A percentile compares a stretch with the other conserved stretches of the same genome.
phyloP scores from a whole-genome alignment of 768 basidiomycete species.

The Tephrocybe sp. region DNA sequence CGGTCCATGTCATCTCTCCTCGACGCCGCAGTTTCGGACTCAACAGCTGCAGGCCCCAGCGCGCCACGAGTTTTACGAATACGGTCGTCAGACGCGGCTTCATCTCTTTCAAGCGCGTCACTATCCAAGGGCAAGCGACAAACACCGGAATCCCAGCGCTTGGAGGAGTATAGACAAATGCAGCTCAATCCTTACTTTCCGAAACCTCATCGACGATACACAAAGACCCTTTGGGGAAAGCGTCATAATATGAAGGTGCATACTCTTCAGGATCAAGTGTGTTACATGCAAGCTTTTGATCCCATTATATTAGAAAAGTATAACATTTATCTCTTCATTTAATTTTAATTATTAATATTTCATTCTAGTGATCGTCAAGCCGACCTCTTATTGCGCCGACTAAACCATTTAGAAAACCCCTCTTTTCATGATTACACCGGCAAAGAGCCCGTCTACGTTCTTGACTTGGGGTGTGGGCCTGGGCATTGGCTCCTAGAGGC shows the following conservation, averaged over 20 bases:
- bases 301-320: conserved; percentile 58
- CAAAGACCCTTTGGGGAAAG: conserved; percentile 39
- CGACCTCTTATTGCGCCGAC: conserved; percentile 52
- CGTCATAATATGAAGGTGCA: conserved; percentile 52
- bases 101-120: not conserved
- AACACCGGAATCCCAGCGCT: conserved; percentile 7
- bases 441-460: conserved; percentile 50
- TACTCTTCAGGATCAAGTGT: conserved; percentile 49
- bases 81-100: conserved; percentile 14
- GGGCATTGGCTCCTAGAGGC: conserved; percentile 71
- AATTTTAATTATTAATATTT: conserved; percentile 1
- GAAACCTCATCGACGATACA: conserved; percentile 1
- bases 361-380: conserved; percentile 59
- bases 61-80: conserved; percentile 10
- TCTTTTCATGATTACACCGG: conserved; percentile 57
- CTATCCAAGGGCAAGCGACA: conserved; percentile 8
- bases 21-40: conserved; percentile 13
- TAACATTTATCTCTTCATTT: conserved; percentile 5
- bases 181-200: conserved; percentile 2
- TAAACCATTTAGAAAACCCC: conserved; percentile 53
- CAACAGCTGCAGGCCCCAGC: conserved; percentile 1
- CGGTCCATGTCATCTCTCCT: conserved; percentile 38
- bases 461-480: conserved; percentile 78
- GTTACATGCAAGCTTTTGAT: conserved; percentile 72
- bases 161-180: conserved; percentile 23